Evolutionary conservation across 2,329 filamentous ascomycete species (phyloP).

Genomic region (Claviceps capensis): DNA sequence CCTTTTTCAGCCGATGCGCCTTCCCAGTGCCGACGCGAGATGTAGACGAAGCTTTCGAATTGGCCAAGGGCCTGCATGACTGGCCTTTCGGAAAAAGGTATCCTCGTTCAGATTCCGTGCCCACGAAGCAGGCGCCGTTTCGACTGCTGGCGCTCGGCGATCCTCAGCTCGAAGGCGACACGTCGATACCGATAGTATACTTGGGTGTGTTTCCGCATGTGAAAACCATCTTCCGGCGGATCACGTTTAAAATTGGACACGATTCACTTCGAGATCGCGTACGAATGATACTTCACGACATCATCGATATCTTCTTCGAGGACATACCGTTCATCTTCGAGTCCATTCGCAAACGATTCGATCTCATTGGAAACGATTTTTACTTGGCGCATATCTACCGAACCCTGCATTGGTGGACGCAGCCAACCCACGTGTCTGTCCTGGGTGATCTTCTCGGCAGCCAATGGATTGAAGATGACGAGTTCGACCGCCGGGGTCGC

Average conservation of each 20-base stretch:
- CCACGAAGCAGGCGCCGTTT: conserved; percentile 50
- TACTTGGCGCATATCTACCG: conserved; percentile 91
- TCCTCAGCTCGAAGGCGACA: conserved; percentile 87
- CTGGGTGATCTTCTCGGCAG: conserved; percentile 86
- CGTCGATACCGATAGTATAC: conserved; percentile 54
- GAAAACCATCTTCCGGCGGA: conserved; percentile 30
- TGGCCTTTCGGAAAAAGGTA: conserved; percentile 21
- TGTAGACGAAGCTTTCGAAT: conserved; percentile 19
- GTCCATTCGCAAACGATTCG: conserved; percentile 63
- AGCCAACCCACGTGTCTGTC: conserved; percentile 76
- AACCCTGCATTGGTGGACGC: conserved; percentile 68
- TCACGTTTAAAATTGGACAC: conserved; percentile 32
- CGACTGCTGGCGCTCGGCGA: conserved; percentile 79
- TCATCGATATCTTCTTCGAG: conserved; percentile 46
- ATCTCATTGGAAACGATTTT: conserved; percentile 85
- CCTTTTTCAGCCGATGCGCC: conserved; percentile 62
- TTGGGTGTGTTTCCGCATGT: conserved; percentile 41
- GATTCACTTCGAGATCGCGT: conserved; percentile 36
- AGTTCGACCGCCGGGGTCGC: conserved; percentile 60
- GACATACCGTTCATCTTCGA: conserved; percentile 57
- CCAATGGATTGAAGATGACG: conserved; percentile 81
- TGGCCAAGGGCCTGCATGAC: conserved; percentile 25
- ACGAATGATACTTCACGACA: conserved; percentile 40
- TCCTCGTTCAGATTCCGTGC: conserved; percentile 10
- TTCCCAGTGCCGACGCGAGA: conserved; percentile 49